Evolutionary conservation across 805 yeast species (phyloP), one percentile per base, ranked within the genome.

Genomic region (Jamesozyma piceae): DNA sequence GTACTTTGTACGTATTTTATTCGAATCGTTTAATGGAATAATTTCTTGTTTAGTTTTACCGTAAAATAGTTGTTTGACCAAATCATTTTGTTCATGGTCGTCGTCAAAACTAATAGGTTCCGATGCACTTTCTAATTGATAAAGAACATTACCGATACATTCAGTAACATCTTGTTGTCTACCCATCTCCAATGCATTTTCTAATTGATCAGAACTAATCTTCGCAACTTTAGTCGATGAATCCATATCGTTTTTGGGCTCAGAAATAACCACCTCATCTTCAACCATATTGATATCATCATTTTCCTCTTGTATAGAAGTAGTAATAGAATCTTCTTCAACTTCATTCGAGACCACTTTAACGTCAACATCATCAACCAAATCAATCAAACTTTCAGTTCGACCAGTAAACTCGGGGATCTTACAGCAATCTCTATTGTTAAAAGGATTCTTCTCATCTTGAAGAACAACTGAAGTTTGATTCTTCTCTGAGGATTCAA

Each of bases 101-200:
- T 64, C 72, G 39, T 83, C 94, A 37, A 81, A 55, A 1, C 62
- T 60, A 14, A 69, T 69, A 0, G 95, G 94, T 39, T 73, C 78
- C 44, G 84, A 71, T 0, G 95, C 94, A 21, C 95, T 85, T 58
- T 90, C 97, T 30, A 92, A 67, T 60, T 90, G 97, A 49, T 82
- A 84, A 13, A 89, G 69, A 6, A 92, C 97, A 60, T 92, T 92
- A 43, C 89, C 95, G 55, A 90, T 88, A 62, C 97, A 90, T 59
- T 92, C 98, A 0, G 97, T 88, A 17, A 92, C 97, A 67, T 92
- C 98, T 60, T 92, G 98, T 59, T 92, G 98, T 49, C 95, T 71
- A 2, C 96, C 95, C 55, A 80, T 69, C 55, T 85, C 89, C 41
- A 81, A 68, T 0, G 92, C 80, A 52, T 80, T 75, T 44, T 78